Percentiles rank a stretch among this genome's conserved stretches.
Evolutionary conservation across 306 rosid genomes (phyloP).

Genomic region (Ormosia semicastrata): DNA sequence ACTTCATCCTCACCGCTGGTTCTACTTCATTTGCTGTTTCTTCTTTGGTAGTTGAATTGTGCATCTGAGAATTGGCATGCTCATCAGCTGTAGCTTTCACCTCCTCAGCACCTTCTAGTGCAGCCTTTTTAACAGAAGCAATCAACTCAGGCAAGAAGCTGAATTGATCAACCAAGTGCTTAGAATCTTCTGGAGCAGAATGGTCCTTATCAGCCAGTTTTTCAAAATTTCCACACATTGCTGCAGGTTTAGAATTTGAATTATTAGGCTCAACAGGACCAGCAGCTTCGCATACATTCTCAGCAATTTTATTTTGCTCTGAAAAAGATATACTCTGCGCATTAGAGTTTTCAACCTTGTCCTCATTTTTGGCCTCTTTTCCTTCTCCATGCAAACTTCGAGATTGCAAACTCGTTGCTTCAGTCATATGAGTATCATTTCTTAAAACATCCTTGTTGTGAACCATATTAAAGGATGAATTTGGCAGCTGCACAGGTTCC

Average conservation of each 20-base stretch:
- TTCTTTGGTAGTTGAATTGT: slow-evolving; percentile 40
- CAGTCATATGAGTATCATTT: slow-evolving; percentile 25
- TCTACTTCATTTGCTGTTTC: slow-evolving; percentile 54
- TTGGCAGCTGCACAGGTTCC: slow-evolving; percentile 38
- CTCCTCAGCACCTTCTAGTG: slow-evolving; percentile 63
- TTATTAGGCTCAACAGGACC: slow-evolving; percentile 35
- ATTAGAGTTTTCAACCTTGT: slow-evolving; percentile 37
- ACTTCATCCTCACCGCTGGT: slow-evolving; percentile 53
- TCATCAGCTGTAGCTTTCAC: slow-evolving; percentile 52
- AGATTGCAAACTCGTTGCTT: slow-evolving; percentile 39
- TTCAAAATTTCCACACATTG: slow-evolving; percentile 32
- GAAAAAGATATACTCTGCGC: slow-evolving; percentile 33
- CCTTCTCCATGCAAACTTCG: slow-evolving; percentile 41
- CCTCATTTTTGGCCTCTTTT: slow-evolving; percentile 28
- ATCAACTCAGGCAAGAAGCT: slow-evolving; percentile 81
- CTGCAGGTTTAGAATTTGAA: slow-evolving; percentile 39
- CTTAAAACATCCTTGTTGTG: slow-evolving; percentile 36
- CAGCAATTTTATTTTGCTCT: slow-evolving; percentile 36
- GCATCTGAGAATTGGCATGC: slow-evolving; percentile 31
- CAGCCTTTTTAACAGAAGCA: slow-evolving; percentile 79
- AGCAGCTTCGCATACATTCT: slow-evolving; percentile 25
- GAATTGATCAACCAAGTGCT: slow-evolving; percentile 50
- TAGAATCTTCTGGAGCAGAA: slow-evolving; percentile 42
- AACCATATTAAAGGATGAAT: slow-evolving; percentile 39
- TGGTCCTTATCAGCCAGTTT: slow-evolving; percentile 43